Conservation (phyloP, 106 monocot genomes). For the Dioscorea zingiberensis region DNA sequence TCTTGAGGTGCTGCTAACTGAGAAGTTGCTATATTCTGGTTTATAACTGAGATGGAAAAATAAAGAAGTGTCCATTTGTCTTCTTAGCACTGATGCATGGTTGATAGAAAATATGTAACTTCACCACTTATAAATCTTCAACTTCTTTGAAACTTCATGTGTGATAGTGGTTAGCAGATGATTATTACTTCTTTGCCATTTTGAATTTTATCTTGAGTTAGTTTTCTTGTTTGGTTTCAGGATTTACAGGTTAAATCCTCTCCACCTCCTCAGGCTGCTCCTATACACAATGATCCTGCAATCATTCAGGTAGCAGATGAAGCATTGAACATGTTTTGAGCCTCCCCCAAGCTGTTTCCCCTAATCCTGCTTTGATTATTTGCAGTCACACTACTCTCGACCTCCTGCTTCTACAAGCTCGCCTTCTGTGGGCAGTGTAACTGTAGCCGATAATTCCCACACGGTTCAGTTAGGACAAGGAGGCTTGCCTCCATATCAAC, state of each 20-base stretch:
- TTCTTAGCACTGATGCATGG: no score
- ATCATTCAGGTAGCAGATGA: slow-evolving; percentile 64
- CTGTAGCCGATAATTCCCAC: slow-evolving; percentile 46
- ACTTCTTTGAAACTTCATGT: no score
- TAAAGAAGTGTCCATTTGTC: no score
- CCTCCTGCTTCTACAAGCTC: slow-evolving; percentile 36
- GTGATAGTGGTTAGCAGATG: no score
- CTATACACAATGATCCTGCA: slow-evolving; percentile 80
- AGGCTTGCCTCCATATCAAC: slow-evolving; percentile 68
- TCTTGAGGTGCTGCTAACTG: no score
- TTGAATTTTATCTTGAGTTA: no score
- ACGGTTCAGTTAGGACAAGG: slow-evolving; percentile 51
- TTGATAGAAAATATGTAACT: no score
- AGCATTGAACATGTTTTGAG: neutral
- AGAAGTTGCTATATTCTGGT: no score
- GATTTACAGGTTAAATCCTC: slow-evolving; percentile 83
- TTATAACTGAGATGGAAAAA: no score
- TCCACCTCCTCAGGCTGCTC: slow-evolving; percentile 47
- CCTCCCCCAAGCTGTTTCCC: neutral
- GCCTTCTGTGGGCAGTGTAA: slow-evolving; percentile 40
- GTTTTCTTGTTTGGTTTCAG: slow-evolving; percentile 21
- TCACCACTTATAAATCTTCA: no score
- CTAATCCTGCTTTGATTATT: neutral
- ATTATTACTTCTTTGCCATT: no score
- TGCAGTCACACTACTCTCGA: slow-evolving; percentile 83